Evolutionary conservation across 2,329 filamentous ascomycete genomes (phyloP).

Genomic region (Pseudogymnoascus sp.): DNA sequence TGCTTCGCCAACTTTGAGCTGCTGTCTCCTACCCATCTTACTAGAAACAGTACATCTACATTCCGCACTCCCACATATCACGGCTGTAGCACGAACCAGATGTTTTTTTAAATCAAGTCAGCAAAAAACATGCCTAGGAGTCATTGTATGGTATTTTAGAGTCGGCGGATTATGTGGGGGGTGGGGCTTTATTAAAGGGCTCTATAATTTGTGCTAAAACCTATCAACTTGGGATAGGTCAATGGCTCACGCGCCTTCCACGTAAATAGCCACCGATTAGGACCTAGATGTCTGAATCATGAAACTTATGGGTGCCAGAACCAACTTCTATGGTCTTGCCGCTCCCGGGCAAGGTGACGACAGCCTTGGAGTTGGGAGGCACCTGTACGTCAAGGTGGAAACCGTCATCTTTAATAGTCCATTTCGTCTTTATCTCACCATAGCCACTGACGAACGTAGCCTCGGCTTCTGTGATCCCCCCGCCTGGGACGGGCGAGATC

Average conservation of each 20-base stretch:
- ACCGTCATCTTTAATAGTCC: background rate
- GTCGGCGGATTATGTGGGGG: no score
- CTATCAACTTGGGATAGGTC: background rate
- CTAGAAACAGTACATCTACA: no score
- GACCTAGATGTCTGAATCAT: background rate
- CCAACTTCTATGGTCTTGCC: slow-evolving; percentile 7
- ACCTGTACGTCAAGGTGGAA: slow-evolving; percentile 14
- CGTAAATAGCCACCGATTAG: background rate
- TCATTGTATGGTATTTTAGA: no score
- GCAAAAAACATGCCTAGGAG: no score
- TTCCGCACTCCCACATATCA: no score
- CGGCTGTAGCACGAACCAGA: no score
- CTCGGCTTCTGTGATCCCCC: background rate
- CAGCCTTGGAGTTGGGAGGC: slow-evolving; percentile 21
- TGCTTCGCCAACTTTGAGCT: no score
- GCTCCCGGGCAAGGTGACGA: background rate
- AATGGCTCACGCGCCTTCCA: background rate
- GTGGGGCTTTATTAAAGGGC: background rate
- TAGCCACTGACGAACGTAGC: background rate
- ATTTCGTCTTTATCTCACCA: background rate
- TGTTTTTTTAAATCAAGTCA: no score
- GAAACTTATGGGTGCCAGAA: background rate
- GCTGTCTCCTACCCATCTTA: no score
- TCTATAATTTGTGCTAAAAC: background rate
- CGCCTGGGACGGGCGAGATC: background rate